These are phyloP conservation scores for Effrenium voratum DNA, from an alignment of 73 alveolate species.

Conservation along the genomic window DNA sequence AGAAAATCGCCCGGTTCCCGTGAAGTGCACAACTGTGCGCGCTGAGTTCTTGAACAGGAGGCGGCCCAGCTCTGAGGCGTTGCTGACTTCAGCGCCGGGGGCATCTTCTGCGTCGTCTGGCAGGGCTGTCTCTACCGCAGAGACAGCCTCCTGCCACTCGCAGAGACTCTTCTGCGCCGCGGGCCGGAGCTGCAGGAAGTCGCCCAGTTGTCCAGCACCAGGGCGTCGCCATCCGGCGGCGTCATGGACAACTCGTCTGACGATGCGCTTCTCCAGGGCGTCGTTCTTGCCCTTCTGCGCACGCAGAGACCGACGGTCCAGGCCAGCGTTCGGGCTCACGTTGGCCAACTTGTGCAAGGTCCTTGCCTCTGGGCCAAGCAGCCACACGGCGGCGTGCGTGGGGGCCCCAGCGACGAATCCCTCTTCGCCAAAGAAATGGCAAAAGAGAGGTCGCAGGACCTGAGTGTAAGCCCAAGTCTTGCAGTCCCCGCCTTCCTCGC, in stretches of 20 bases:
- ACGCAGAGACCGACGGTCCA: slow-evolving; percentile 38
- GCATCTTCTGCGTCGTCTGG: not conserved
- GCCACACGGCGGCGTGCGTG: slow-evolving; percentile 24
- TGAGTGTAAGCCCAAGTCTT: slow-evolving; percentile 40
- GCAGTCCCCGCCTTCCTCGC: slow-evolving; percentile 9
- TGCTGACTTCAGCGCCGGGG: not conserved
- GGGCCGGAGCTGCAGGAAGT: not conserved
- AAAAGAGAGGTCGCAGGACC: slow-evolving; percentile 27
- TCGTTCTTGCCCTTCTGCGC: not conserved
- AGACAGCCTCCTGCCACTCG: slow-evolving; percentile 15
- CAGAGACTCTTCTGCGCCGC: not conserved
- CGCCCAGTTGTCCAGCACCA: slow-evolving; percentile 27
- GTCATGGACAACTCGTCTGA: too few species aligned
- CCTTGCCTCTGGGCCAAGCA: slow-evolving; percentile 11
- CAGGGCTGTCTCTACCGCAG: not conserved
- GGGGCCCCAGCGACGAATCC: slow-evolving; percentile 20
- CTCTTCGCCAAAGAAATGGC: not conserved
- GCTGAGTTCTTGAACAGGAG: not conserved
- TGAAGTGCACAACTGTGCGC: not conserved
- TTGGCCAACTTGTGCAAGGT: slow-evolving; percentile 19
- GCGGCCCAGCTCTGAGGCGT: slow-evolving; percentile 13
- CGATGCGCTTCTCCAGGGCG: not conserved
- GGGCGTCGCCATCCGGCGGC: not conserved
- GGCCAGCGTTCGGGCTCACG: not conserved
- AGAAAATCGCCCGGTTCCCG: slow-evolving; percentile 26